Evolutionary conservation across 202 grass and related monocot species (phyloP), one percentile per base, ranked within the genome.

Genomic region (Brachypodium distachyon): DNA sequence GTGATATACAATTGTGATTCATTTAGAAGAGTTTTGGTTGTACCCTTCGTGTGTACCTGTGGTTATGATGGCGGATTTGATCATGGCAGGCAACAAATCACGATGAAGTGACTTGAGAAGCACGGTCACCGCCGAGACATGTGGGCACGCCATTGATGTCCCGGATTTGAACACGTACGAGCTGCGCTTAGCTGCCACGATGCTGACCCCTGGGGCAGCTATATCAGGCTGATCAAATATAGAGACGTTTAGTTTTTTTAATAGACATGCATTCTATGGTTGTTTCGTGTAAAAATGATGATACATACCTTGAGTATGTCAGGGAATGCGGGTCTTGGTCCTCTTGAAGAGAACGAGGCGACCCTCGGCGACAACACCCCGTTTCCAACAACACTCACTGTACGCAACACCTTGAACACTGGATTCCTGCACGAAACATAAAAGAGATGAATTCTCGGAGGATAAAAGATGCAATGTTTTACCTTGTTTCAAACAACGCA

Each of bases 1-100:
- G 48, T 50, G 2, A 2, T 14, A 67, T 57, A n/a, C 46, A 2
- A 7, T 27, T 17, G 26, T 2, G 33, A 75, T 18, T 4, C 40
- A 19, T 31, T 36, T 0, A 22, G 3, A 75, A 9, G 3, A 60
- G 40, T 40, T 26, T 65, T 34, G 0, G 18, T 9, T 55, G 1
- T 12, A 19, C 19, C 19, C 3, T 21, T 0, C 36, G 1, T 12
- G 11, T 43, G 18, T 48, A 77, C 87, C 92, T 75, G 92, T 91
- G 9, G 88, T 89, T 16, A 95, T 17, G 23, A 95, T 76, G 59
- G 88, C 86, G 0, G 88, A 94, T 33, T 91, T 94, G 26, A 91
- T 73, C 69, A 89, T 84, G 25, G 88, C 67, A 5, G 76, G 92
- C 1, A 86, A 95, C 92, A 85, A 95, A 5, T 89, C 76, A 0